Evolutionary conservation across 2,329 filamentous ascomycete genomes (phyloP).

Genomic region (Fusarium poae): DNA sequence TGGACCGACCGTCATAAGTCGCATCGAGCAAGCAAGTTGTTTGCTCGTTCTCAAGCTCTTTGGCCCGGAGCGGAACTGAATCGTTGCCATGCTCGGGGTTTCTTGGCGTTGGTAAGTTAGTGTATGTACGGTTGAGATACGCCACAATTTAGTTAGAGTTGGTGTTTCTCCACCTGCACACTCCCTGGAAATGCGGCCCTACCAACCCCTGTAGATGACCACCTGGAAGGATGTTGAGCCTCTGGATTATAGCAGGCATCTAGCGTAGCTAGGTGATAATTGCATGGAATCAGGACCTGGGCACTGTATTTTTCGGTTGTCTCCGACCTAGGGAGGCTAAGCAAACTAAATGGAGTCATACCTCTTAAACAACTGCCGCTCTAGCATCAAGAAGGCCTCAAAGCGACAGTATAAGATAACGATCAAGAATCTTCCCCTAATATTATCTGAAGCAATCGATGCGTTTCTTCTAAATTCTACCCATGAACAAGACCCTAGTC

Average conservation of each 20-base stretch:
- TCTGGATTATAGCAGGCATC: conserved; percentile 8
- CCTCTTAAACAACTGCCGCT: conserved; percentile 20
- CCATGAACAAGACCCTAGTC: conserved; percentile 27
- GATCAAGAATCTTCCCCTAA: neutral
- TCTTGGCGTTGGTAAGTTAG: conserved; percentile 33
- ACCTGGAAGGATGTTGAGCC: conserved; percentile 20
- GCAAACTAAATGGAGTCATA: conserved; percentile 16
- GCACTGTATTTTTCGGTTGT: conserved; percentile 14
- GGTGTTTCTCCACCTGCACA: conserved; percentile 31
- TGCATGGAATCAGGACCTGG: neutral
- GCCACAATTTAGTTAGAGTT: conserved; percentile 28
- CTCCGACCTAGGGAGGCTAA: neutral
- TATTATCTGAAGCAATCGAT: conserved; percentile 1
- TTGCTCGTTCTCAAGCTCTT: conserved; percentile 10
- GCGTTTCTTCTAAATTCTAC: conserved; percentile 22
- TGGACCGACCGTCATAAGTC: conserved; percentile 31
- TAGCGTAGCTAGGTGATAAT: neutral
- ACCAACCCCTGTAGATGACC: conserved; percentile 14
- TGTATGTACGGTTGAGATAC: conserved; percentile 36
- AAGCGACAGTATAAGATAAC: neutral
- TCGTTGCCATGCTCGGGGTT: conserved; percentile 36
- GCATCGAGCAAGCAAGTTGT: conserved; percentile 11
- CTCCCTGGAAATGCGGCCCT: conserved; percentile 18
- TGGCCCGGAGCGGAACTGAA: conserved; percentile 30
- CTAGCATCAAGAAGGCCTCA: neutral